A percentile compares a stretch with the other conserved stretches of the same genome.
Evolutionary conservation across 306 rosid species (phyloP).

Genomic region (Begonia masoniana): DNA sequence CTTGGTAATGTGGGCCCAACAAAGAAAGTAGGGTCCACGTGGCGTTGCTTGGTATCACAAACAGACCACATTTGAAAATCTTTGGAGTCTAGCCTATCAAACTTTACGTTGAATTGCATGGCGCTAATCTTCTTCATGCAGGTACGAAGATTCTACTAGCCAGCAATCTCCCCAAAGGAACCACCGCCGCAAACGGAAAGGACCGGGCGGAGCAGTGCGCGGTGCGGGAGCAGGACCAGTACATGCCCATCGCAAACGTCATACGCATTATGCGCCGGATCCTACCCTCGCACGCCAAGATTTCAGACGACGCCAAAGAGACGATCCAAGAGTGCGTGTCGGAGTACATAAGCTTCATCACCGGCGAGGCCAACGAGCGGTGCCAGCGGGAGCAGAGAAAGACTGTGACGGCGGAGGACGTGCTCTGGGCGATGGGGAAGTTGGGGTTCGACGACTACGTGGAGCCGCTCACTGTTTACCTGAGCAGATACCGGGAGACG

Average conservation of each 20-base stretch:
- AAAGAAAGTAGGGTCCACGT: neutral
- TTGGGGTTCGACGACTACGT: conserved; percentile 38
- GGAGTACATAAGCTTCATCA: conserved; percentile 63
- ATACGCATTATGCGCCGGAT: conserved; percentile 59
- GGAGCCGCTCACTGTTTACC: conserved; percentile 31
- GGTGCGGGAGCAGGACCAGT: conserved; percentile 51
- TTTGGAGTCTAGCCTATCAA: no score
- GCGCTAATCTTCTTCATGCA: no score
- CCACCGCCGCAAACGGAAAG: neutral
- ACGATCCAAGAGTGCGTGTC: conserved; percentile 63
- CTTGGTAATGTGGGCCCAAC: neutral
- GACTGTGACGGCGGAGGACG: conserved; percentile 36
- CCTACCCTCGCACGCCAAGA: conserved; percentile 54
- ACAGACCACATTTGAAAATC: no score
- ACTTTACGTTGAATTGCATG: no score
- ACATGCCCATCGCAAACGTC: conserved; percentile 74
- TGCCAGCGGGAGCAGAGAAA: conserved; percentile 44
- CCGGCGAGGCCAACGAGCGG: conserved; percentile 59
- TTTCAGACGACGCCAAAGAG: conserved; percentile 69
- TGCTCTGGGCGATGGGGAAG: conserved; percentile 34
- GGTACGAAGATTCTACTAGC: no score
- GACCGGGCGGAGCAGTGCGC: conserved; percentile 3
- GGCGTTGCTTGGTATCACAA: no score
- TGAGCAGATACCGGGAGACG: conserved; percentile 36
- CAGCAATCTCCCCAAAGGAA: no score